A percentile compares a stretch with the other conserved stretches of the same genome.
phyloP scores from a whole-genome alignment of 768 basidiomycete species.

The Agaricus blazei region DNA sequence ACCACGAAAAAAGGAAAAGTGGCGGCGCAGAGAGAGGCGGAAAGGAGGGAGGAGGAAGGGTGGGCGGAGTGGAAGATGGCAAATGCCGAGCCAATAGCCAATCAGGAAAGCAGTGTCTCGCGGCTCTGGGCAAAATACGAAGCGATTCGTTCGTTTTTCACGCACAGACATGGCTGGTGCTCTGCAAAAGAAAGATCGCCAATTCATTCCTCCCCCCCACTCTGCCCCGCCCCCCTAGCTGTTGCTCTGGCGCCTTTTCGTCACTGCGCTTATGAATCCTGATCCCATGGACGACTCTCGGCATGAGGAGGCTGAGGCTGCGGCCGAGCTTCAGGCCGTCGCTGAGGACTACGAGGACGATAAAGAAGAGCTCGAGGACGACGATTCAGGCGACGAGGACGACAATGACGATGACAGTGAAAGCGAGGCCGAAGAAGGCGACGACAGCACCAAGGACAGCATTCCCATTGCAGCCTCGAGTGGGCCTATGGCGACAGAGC shows the following conservation, averaged over 20 bases:
- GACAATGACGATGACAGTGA: conserved; percentile 17
- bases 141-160: conserved; percentile 21
- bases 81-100: conserved; percentile 33
- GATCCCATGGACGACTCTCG: conserved; percentile 3
- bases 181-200: conserved; percentile 10
- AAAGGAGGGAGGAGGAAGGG: conserved; percentile 9
- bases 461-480: conserved; percentile 8
- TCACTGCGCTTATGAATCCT: conserved; percentile 13
- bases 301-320: conserved; percentile 7
- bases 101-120: conserved; percentile 17
- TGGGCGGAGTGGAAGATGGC: conserved; percentile 28
- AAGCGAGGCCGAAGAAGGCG: conserved; percentile 14
- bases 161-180: conserved; percentile 17
- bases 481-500: conserved; percentile 12
- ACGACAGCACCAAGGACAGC: conserved; percentile 13
- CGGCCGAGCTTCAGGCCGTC: background rate
- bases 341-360: conserved; percentile 16
- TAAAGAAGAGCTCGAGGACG: conserved; percentile 4
- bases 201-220: conserved; percentile 8
- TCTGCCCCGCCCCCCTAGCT: background rate
- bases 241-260: conserved; percentile 12
- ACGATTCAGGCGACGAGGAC: conserved; percentile 9
- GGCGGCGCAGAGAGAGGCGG: background rate
- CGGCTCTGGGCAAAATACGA: conserved; percentile 15
- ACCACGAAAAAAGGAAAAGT: background rate